These are phyloP conservation scores for Rhynchospora pubera DNA, from an alignment of 176 grass and related monocot genomes.

Conservation along the genomic window DNA sequence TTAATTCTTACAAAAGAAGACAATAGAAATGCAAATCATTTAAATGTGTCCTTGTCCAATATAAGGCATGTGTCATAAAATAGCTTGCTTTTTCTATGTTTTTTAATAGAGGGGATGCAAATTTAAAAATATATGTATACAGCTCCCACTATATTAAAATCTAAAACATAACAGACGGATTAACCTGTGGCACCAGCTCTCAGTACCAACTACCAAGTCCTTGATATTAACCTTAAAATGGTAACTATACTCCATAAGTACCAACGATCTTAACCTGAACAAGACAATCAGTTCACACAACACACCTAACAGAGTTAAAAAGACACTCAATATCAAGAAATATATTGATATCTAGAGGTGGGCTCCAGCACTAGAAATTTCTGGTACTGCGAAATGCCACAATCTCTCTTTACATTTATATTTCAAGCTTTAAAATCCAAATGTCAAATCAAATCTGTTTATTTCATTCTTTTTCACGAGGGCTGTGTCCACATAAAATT, in stretches of 20 bases:
- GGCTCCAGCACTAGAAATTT: no score
- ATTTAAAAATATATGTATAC: not conserved
- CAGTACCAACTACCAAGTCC: not conserved
- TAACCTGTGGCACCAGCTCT: not conserved
- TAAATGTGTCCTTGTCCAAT: not conserved
- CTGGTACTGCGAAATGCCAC: no score
- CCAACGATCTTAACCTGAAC: not conserved
- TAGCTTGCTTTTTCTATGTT: not conserved
- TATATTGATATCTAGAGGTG: not conserved
- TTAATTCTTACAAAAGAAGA: not conserved
- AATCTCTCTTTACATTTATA: no score
- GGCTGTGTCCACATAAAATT: no score
- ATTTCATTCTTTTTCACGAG: no score
- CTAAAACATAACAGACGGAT: not conserved
- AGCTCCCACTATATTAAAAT: not conserved
- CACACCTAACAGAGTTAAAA: not conserved
- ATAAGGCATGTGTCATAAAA: not conserved
- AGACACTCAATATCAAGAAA: not conserved
- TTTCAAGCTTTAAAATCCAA: no score
- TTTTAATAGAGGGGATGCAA: not conserved
- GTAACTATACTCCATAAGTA: not conserved
- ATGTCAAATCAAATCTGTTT: no score
- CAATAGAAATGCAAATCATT: not conserved
- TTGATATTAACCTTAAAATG: not conserved
- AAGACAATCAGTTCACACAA: not conserved